Evolutionary conservation across 2,329 filamentous ascomycete species (phyloP).

Genomic region (Botrytis hyacinthi): DNA sequence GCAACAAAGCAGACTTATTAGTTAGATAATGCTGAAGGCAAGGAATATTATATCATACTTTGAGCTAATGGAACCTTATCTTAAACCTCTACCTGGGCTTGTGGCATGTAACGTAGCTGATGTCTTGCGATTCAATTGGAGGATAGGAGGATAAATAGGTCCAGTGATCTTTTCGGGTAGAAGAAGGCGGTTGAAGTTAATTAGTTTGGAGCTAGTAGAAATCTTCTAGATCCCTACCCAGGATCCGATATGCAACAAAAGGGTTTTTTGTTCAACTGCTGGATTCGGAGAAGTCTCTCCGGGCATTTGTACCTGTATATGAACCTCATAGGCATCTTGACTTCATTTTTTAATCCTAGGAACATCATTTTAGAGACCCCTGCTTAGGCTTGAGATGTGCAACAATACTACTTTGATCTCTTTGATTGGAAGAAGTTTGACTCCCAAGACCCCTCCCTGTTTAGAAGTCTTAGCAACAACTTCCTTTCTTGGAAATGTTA

Average conservation of each 20-base stretch:
- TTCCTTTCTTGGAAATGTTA: too few relatives aligned
- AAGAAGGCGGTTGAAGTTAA: too few relatives aligned
- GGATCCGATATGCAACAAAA: neutral
- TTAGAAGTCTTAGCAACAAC: too few relatives aligned
- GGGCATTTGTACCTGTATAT: neutral
- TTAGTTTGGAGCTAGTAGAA: neutral
- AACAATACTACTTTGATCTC: neutral
- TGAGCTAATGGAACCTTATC: neutral
- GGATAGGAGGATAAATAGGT: neutral
- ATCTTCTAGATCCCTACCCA: neutral
- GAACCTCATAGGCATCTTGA: neutral
- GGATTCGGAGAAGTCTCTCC: neutral
- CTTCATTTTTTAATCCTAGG: neutral
- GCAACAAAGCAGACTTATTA: neutral
- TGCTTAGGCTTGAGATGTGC: neutral
- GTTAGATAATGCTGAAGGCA: neutral
- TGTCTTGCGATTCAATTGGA: neutral
- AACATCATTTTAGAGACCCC: neutral
- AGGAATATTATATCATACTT: neutral
- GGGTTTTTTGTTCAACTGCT: neutral
- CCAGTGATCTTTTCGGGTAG: neutral
- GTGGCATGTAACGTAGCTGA: neutral
- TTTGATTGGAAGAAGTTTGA: neutral
- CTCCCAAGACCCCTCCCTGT: neutral
- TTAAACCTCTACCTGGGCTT: neutral